These are phyloP conservation scores for Cucurbita pepo DNA, from an alignment of 306 rosid species.

Conservation along the genomic window DNA sequence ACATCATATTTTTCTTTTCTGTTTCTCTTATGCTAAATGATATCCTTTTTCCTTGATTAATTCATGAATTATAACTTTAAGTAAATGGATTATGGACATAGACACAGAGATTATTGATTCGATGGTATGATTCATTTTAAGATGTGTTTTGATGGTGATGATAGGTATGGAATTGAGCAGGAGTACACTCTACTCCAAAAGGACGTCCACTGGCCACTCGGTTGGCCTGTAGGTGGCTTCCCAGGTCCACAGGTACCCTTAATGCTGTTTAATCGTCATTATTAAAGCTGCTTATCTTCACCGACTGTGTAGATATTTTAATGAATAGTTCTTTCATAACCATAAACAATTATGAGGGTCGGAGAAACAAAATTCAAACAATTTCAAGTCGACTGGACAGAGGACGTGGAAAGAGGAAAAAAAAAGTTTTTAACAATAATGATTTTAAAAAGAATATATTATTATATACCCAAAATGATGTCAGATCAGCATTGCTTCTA, in stretches of 20 bases:
- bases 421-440: too few species aligned
- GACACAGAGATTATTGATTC: neutral
- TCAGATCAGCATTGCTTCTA: neutral
- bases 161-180: constrained; percentile 46
- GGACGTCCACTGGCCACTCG: constrained; percentile 26
- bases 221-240: constrained; percentile 42
- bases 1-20: neutral
- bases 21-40: neutral
- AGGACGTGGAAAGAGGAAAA: neutral
- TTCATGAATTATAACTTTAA: neutral
- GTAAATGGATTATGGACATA: neutral
- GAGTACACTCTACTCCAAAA: constrained; percentile 48
- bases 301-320: neutral
- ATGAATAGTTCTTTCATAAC: neutral
- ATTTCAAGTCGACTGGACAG: neutral
- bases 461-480: neutral
- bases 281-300: neutral
- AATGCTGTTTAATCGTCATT: neutral
- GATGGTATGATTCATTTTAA: neutral
- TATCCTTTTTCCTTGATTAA: too few species aligned
- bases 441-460: too few species aligned
- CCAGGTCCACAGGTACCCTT: constrained; percentile 37
- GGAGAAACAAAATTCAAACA: neutral
- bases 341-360: neutral
- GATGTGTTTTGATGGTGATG: neutral